Evolutionary conservation across 805 yeast genomes (phyloP), one percentile per base, ranked within the genome.

Genomic region (Suhomyces emberorum): DNA sequence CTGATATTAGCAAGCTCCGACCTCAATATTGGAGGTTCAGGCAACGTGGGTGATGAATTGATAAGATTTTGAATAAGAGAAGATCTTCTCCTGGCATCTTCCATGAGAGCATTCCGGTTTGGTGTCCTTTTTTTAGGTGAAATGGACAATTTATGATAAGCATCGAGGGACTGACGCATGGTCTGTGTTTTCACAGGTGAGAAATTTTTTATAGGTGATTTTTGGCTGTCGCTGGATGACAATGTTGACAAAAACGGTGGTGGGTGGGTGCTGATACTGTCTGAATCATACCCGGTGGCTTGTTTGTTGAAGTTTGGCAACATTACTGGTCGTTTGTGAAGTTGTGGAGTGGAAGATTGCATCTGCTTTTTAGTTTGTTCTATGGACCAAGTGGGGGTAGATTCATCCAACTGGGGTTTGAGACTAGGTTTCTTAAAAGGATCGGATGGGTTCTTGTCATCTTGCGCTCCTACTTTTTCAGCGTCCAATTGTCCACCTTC

Each of bases 41-140:
- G 74, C 19, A 66, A 47, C 2, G 71, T 64, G 2, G 74, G 74
- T 7, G 72, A 66, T 2, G 71, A 65, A 38, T 65, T 57, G 35
- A 63, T 50, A 20, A 61, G 49, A 27, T 60, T 56, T 31, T 61
- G 63, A 14, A 66, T 57, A 38, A 61, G 43, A 10, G 69, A 59
- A 22, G 66, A 58, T 31, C 68, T 38, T 27, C 55, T 37, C 24
- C 55, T 46, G 14, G 27, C 31, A 27, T 30, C 48, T 15, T 34
- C 39, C 4, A 25, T 28, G 10, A 35, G 14, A 10, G 18, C 32
- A 9, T 38, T 32, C 37, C 40, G 29, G 15, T 40, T 29, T 27
- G 57, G 55, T 15, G 57, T 51, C 29, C 41, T 42, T 35, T 64
- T 64, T 19, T 51, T 44, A 1, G 70, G 68, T 17, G 65, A 61